Evolutionary conservation across 1,139 yeast species (phyloP).

Genomic region (Yamadazyma sp.): DNA sequence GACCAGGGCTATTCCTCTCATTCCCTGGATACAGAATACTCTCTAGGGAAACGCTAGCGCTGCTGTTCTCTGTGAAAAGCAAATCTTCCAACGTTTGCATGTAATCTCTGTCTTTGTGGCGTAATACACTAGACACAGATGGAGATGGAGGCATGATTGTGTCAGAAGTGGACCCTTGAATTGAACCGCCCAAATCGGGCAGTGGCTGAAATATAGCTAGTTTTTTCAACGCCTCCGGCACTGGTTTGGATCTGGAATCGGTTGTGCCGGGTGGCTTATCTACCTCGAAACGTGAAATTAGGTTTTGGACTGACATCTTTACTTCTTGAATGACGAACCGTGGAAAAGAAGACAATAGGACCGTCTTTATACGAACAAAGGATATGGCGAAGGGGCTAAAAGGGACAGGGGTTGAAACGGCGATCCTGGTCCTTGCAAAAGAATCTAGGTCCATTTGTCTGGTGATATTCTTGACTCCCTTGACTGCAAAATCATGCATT

Average conservation of each 20-base stretch:
- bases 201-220: background rate
- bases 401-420: no score
- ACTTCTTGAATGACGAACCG: no score
- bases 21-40: no score
- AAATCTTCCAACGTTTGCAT: constrained; percentile 1
- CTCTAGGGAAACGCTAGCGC: background rate
- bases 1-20: no score
- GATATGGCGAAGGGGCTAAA: no score
- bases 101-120: background rate
- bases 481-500: background rate
- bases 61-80: background rate
- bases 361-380: no score
- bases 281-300: constrained; percentile 6
- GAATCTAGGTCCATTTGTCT: background rate
- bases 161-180: background rate
- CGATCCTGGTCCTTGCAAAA: background rate
- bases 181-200: background rate
- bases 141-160: background rate
- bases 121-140: background rate
- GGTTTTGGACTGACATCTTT: constrained; percentile 3
- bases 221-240: background rate
- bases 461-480: no score
- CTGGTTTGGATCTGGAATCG: background rate
- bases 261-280: background rate
- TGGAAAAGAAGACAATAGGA: background rate